phyloP scores from a whole-genome alignment of 495 filamentous ascomycete genomes.

The Chaetomium tenue region DNA sequence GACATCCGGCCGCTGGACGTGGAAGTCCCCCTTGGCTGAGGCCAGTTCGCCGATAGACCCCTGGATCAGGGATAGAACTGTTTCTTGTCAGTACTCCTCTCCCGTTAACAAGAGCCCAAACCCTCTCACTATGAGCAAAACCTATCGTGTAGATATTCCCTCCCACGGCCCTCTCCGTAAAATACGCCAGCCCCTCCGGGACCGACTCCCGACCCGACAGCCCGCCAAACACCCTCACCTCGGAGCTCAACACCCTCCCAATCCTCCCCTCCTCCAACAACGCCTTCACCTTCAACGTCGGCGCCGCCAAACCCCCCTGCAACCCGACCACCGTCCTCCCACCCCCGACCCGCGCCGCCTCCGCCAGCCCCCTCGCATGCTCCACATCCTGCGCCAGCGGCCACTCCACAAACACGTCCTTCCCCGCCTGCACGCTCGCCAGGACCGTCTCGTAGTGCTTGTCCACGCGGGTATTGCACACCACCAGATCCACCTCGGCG shows the following conservation, averaged over 20 bases:
- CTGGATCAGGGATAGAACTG: slow-evolving; percentile 42
- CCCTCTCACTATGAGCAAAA: slow-evolving; percentile 54
- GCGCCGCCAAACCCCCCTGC: slow-evolving; percentile 49
- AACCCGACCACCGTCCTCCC: slow-evolving; percentile 52
- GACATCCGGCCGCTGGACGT: slow-evolving; percentile 47
- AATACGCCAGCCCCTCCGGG: slow-evolving; percentile 43
- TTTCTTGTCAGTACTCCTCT: not conserved
- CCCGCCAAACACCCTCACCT: slow-evolving; percentile 44
- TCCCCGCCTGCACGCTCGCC: slow-evolving; percentile 54
- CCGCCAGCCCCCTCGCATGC: slow-evolving; percentile 45
- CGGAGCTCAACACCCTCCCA: slow-evolving; percentile 55
- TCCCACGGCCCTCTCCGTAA: slow-evolving; percentile 45
- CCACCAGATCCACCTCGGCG: slow-evolving; percentile 58
- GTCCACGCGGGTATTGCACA: slow-evolving; percentile 55
- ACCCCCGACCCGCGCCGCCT: slow-evolving; percentile 36
- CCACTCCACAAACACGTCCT: slow-evolving; percentile 62
- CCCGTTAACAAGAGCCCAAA: no score
- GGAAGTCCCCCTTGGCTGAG: slow-evolving; percentile 41
- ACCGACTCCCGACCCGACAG: slow-evolving; percentile 37
- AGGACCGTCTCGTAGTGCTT: slow-evolving; percentile 44
- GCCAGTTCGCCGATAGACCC: slow-evolving; percentile 47
- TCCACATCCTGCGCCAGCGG: slow-evolving; percentile 42
- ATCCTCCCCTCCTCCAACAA: slow-evolving; percentile 50
- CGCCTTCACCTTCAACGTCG: slow-evolving; percentile 46
- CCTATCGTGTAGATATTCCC: slow-evolving; percentile 55